These are phyloP conservation scores for Lentinula aciculospora DNA, from an alignment of 768 basidiomycete species.

Conservation along the genomic window DNA sequence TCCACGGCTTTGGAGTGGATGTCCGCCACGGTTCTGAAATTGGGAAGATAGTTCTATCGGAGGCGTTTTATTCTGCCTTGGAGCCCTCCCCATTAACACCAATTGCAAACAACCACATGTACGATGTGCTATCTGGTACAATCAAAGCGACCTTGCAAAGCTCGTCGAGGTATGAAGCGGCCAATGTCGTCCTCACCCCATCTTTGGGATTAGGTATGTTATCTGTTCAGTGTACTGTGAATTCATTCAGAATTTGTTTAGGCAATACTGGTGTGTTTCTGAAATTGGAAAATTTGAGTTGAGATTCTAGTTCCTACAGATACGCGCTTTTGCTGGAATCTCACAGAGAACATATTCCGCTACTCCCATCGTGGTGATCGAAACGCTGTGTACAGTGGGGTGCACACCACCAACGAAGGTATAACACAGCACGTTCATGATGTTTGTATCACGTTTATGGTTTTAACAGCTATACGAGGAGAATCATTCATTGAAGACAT, in stretches of 20 bases:
- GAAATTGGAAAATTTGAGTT: neutral
- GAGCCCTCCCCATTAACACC: constrained; percentile 47
- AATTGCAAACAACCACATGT: constrained; percentile 16
- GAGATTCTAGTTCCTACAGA: constrained; percentile 17
- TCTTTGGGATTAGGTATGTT: constrained; percentile 19
- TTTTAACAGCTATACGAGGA: constrained; percentile 16
- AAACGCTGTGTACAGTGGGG: constrained; percentile 16
- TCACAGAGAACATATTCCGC: constrained; percentile 37
- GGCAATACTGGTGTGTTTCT: constrained; percentile 21
- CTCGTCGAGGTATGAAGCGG: constrained; percentile 16
- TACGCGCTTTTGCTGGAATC: constrained; percentile 26
- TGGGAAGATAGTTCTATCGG: constrained; percentile 25
- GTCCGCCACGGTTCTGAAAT: constrained; percentile 12
- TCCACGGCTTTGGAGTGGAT: constrained; percentile 29
- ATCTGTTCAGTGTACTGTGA: neutral
- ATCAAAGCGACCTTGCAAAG: constrained; percentile 33
- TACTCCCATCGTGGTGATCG: constrained; percentile 27
- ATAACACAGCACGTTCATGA: constrained; percentile 14
- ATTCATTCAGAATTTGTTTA: neutral
- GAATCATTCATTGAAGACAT: constrained; percentile 31
- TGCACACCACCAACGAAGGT: constrained; percentile 52
- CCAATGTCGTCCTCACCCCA: constrained; percentile 17
- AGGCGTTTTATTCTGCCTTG: constrained; percentile 30
- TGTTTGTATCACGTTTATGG: too few relatives aligned
- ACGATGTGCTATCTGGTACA: constrained; percentile 32